A percentile compares a stretch with the other conserved stretches of the same genome.
Evolutionary conservation across 208 protist genomes (phyloP).

Genomic region (Crithidia brevicula): DNA sequence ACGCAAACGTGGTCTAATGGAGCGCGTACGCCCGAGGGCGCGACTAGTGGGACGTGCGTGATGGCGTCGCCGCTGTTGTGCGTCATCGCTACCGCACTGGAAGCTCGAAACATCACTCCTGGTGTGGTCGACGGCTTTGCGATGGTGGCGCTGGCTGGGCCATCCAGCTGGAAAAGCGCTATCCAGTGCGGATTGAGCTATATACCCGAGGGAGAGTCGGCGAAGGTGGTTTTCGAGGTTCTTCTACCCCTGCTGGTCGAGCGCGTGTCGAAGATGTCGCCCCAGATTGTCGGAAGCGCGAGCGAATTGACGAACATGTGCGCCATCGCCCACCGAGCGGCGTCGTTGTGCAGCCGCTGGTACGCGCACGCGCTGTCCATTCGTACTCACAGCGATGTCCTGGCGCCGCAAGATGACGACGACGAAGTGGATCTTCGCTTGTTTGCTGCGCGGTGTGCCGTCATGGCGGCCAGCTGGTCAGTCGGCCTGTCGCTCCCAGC

Average conservation of each 20-base stretch:
- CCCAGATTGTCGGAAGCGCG: slow-evolving; percentile 18
- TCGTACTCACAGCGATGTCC: slow-evolving; percentile 25
- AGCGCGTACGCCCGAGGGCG: slow-evolving; percentile 11
- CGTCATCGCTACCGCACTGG: slow-evolving; percentile 22
- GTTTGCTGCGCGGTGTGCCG: slow-evolving; percentile 50
- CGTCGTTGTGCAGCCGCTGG: slow-evolving; percentile 57
- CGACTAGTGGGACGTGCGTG: slow-evolving; percentile 5
- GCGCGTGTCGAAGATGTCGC: slow-evolving; percentile 25
- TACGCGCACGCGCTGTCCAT: slow-evolving; percentile 45
- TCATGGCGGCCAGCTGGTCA: slow-evolving; percentile 69
- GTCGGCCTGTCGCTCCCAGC: slow-evolving; percentile 35
- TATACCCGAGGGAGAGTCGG: slow-evolving; percentile 23
- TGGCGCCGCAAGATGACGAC: slow-evolving; percentile 36
- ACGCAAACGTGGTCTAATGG: slow-evolving; percentile 19
- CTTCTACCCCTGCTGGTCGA: slow-evolving; percentile 44
- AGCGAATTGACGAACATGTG: slow-evolving; percentile 33
- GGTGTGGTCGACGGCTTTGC: slow-evolving; percentile 25
- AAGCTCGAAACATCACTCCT: slow-evolving; percentile 13
- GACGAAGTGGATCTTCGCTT: slow-evolving; percentile 34
- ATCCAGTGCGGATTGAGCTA: slow-evolving; percentile 10
- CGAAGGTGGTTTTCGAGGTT: slow-evolving; percentile 27
- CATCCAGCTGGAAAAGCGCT: slow-evolving; percentile 16
- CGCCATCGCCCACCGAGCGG: slow-evolving; percentile 31
- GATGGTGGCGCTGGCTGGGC: slow-evolving; percentile 23
- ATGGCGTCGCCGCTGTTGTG: slow-evolving; percentile 7